Base-by-base conservation (phyloP, 495 filamentous ascomycete genomes). In the Tuber magnatum region DNA sequence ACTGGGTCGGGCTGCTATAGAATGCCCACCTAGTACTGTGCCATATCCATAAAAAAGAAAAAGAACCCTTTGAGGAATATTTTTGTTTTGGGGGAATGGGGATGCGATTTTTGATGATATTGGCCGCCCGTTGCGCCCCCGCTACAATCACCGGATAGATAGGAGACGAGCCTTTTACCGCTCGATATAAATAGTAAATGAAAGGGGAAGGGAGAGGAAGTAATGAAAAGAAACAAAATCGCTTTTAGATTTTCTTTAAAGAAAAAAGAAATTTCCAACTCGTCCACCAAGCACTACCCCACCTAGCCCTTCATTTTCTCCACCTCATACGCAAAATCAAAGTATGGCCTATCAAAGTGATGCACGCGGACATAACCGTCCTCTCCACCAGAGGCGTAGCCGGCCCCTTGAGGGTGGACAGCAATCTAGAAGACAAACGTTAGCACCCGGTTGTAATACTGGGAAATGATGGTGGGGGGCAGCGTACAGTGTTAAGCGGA, bases 311-410 rank as follows among this genome's bases (percentile, higher is more conserved):
- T 83, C 94, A 82, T 82, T 75, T 81, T 87, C 90, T 99, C 95
- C 71, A 98, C 95, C 88, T 99, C 96, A 84, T 97, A 99, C 87
- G 90, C 90, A 86, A 99, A 99, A 83, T 98, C 95, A 84, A 95
- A 99, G 87, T 97, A 99, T 56, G 90, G 87, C 88, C 95, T 94
- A 85, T 99, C 95, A 85, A 99, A 99, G 84, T 97, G 93, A 85
- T 99, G 95, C 69, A 98, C 92, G 80, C 95, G 91, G 65, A 99
- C 95, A 86, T 99, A 99, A 80, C 95, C 95, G 86, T 99, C 95
- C 86, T 99, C 95, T 82, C 94, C 94, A 75, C 95, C 95, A 77
- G 90, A 93, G 82, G 92, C 93, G 83, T 99, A 99, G 75, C 94
- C 90, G 80, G 91, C 93, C 77, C 95, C 95, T 73, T 90, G 87